These are phyloP conservation scores for Aspergillus japonicus DNA, from an alignment of 2,329 filamentous ascomycete genomes.

Conservation along the genomic window DNA sequence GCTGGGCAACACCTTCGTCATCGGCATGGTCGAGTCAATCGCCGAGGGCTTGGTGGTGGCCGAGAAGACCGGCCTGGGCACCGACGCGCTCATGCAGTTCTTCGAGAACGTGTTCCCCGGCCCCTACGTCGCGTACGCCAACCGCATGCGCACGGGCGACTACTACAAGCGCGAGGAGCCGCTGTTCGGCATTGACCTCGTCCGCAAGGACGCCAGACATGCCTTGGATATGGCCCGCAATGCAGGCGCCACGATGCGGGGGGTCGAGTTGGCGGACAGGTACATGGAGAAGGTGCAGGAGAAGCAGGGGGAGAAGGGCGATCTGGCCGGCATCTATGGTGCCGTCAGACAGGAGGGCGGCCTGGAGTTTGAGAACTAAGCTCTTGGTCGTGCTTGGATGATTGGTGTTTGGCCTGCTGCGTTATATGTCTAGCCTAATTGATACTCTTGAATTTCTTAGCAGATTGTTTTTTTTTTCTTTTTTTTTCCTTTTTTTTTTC, in stretches of 20 bases:
- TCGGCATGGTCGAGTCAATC: background rate
- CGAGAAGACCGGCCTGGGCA: constrained; percentile 12
- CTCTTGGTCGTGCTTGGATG: no score
- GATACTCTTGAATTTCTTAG: no score
- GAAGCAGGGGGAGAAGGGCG: constrained; percentile 47
- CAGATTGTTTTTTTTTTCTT: no score
- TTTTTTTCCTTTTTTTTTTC: no score
- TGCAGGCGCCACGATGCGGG: background rate
- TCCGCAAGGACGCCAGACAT: background rate
- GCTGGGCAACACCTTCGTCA: constrained; percentile 1
- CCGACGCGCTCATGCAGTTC: background rate
- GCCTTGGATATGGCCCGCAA: background rate
- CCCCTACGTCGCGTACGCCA: constrained; percentile 2
- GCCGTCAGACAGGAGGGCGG: constrained; percentile 68
- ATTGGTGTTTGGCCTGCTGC: no score
- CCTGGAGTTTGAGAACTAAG: constrained; percentile 63
- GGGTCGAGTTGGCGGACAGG: constrained; percentile 1
- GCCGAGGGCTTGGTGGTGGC: constrained; percentile 1
- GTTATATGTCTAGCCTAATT: no score
- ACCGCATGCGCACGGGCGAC: background rate
- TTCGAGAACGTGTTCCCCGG: constrained; percentile 5
- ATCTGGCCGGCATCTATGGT: constrained; percentile 75
- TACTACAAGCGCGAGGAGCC: background rate
- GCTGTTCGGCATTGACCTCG: background rate
- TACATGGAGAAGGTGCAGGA: constrained; percentile 8